A percentile compares a stretch with the other conserved stretches of the same genome.
These are phyloP conservation scores for Rhizopus microsporus DNA, from an alignment of 371 early-diverging fungal genomes.

Conservation along the genomic window DNA sequence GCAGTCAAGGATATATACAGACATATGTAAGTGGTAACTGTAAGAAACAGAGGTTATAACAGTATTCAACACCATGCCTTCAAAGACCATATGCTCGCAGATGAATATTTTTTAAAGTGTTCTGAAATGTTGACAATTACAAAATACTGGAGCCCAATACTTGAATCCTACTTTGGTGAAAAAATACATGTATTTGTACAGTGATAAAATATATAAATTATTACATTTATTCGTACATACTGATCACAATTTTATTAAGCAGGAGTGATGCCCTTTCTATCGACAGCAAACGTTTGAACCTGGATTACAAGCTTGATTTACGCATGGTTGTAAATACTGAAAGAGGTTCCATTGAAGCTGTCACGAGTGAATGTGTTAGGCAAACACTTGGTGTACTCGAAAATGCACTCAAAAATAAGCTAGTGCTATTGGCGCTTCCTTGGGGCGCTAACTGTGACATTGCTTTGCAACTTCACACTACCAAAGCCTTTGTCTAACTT, in stretches of 20 bases:
- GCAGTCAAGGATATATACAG: constrained; percentile 5
- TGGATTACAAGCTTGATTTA: constrained; percentile 5
- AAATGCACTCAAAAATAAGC: no score
- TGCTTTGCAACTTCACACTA: no score
- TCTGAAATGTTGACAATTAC: neutral
- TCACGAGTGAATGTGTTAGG: neutral
- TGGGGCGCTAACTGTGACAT: no score
- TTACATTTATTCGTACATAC: neutral
- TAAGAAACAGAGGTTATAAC: neutral
- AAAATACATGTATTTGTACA: constrained; percentile 1
- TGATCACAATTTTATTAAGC: neutral
- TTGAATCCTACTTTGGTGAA: constrained; percentile 7
- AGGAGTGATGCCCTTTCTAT: constrained; percentile 2
- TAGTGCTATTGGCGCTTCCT: no score
- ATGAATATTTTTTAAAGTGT: constrained; percentile 4
- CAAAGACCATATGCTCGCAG: constrained; percentile 3
- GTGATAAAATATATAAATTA: constrained; percentile 5
- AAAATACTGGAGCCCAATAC: constrained; percentile 7
- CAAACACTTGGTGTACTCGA: no score
- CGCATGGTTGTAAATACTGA: constrained; percentile 1
- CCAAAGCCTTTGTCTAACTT: no score
- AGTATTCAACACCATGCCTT: constrained; percentile 8
- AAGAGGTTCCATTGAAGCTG: constrained; percentile 3
- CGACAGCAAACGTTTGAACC: neutral
- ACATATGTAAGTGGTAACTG: constrained; percentile 4